phyloP scores from a whole-genome alignment of 2,329 filamentous ascomycete species.

The Pleoardoris graminearum region DNA sequence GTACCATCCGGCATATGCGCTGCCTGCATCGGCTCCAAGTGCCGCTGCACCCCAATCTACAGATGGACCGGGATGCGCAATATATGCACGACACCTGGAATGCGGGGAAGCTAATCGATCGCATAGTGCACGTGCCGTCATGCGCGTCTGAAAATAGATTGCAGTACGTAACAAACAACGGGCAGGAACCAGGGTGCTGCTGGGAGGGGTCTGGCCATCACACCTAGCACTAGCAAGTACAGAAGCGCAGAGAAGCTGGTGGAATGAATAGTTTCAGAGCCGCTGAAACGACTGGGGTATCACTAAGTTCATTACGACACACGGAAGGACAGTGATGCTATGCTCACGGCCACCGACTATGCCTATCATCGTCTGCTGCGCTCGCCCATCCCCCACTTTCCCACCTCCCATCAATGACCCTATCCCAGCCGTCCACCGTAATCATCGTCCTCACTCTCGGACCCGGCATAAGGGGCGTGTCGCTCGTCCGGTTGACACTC shows the following conservation, averaged over 20 bases:
- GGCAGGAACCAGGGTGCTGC: too few relatives aligned
- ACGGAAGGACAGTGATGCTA: neutral
- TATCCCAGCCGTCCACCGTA: neutral
- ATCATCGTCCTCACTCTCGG: neutral
- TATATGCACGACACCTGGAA: slow-evolving; percentile 2
- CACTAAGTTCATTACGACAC: neutral
- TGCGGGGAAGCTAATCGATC: slow-evolving; percentile 3
- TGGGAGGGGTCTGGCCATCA: too few relatives aligned
- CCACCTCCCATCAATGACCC: slow-evolving; percentile 1
- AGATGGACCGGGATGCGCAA: neutral
- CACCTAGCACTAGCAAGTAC: neutral
- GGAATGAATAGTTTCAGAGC: neutral
- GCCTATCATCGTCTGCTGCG: neutral
- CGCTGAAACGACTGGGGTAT: slow-evolving; percentile 4
- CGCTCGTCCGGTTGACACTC: neutral
- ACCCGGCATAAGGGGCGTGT: neutral
- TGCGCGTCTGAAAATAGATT: neutral
- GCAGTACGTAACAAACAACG: too few relatives aligned
- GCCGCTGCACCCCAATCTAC: slow-evolving; percentile 3
- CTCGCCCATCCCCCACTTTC: neutral
- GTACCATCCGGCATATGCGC: slow-evolving; percentile 3
- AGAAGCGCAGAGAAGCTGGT: neutral
- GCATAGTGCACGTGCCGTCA: neutral
- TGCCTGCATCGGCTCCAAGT: neutral
- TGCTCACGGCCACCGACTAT: neutral